Percentiles rank a stretch among this genome's conserved stretches.
Conservation (phyloP, 1,284 basidiomycete species). For the Anthracocystis panici-leucophaei region DNA sequence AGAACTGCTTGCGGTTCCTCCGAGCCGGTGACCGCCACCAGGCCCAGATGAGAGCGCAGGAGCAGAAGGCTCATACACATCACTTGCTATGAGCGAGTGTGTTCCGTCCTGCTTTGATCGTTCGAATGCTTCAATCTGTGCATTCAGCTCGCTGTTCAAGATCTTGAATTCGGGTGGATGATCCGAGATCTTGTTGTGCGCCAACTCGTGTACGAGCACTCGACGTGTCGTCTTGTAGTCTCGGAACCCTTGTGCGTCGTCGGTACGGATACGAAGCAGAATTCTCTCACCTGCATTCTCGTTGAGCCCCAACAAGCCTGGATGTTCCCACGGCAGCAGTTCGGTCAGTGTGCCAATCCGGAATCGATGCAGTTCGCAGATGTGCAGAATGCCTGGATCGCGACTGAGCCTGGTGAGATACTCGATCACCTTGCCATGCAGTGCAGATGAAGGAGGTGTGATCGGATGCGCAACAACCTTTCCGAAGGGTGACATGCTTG, state of each 20-base stretch:
- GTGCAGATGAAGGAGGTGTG: constrained; percentile 26
- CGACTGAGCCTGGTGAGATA: constrained; percentile 51
- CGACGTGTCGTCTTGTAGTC: constrained; percentile 62
- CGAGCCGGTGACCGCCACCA: constrained; percentile 13
- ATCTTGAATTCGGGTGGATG: constrained; percentile 66
- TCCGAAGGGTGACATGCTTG: constrained; percentile 45
- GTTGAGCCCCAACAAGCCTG: constrained; percentile 61
- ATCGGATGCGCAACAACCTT: constrained; percentile 45
- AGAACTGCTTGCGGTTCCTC: constrained; percentile 5
- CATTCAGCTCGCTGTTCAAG: constrained; percentile 63
- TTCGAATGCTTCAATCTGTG: constrained; percentile 60
- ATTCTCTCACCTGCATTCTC: constrained; percentile 63
- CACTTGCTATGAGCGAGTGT: constrained; percentile 38
- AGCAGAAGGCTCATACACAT: constrained; percentile 47
- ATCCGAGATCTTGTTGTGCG: constrained; percentile 60
- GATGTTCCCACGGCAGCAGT: constrained; percentile 63
- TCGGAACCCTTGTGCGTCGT: constrained; percentile 59
- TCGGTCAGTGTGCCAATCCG: constrained; percentile 58
- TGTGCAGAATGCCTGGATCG: constrained; percentile 61
- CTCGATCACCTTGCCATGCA: constrained; percentile 37
- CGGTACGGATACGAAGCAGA: constrained; percentile 60
- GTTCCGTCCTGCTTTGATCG: constrained; percentile 21
- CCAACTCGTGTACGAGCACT: constrained; percentile 65
- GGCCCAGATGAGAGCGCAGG: neutral
- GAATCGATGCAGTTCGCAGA: constrained; percentile 58